A percentile compares a stretch with the other conserved stretches of the same genome.
These are phyloP conservation scores for Metschnikowia koreensis DNA, from an alignment of 805 yeast genomes.

Conservation along the genomic window DNA sequence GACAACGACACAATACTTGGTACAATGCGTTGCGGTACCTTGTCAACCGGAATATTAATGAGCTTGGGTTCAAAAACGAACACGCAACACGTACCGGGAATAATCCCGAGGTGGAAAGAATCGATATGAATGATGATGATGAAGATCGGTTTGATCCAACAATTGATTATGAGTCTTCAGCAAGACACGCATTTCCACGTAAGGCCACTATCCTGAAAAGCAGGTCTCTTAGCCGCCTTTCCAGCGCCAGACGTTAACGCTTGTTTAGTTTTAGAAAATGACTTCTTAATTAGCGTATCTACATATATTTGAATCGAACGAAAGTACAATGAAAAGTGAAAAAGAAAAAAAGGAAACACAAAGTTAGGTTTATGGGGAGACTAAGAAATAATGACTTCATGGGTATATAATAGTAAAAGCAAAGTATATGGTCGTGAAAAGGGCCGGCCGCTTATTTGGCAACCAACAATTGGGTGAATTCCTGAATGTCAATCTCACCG, in stretches of 20 bases:
- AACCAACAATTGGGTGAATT: constrained; percentile 85
- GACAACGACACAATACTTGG: constrained; percentile 91
- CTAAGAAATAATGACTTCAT: background rate
- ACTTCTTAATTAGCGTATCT: constrained; percentile 1
- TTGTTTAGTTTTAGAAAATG: background rate
- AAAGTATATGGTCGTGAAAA: background rate
- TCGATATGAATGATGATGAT: constrained; percentile 1
- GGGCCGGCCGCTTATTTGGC: constrained; percentile 51
- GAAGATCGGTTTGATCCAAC: constrained; percentile 13
- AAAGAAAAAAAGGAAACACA: background rate
- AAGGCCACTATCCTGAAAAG: constrained; percentile 14
- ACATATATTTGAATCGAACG: constrained; percentile 1
- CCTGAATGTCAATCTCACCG: constrained; percentile 96
- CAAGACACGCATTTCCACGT: constrained; percentile 21
- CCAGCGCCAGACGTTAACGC: constrained; percentile 1
- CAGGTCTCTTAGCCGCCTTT: constrained; percentile 7
- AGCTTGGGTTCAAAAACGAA: constrained; percentile 41
- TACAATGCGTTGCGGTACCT: constrained; percentile 76
- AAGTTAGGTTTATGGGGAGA: background rate
- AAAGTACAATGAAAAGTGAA: background rate
- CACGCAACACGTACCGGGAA: background rate
- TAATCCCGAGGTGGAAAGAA: constrained; percentile 1
- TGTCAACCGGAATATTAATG: constrained; percentile 63
- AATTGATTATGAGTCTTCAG: constrained; percentile 14
- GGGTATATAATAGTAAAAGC: background rate